Evolutionary conservation across 1,284 basidiomycete species (phyloP), one percentile per base, ranked within the genome.

Genomic region (Boletus semigastroideus): DNA sequence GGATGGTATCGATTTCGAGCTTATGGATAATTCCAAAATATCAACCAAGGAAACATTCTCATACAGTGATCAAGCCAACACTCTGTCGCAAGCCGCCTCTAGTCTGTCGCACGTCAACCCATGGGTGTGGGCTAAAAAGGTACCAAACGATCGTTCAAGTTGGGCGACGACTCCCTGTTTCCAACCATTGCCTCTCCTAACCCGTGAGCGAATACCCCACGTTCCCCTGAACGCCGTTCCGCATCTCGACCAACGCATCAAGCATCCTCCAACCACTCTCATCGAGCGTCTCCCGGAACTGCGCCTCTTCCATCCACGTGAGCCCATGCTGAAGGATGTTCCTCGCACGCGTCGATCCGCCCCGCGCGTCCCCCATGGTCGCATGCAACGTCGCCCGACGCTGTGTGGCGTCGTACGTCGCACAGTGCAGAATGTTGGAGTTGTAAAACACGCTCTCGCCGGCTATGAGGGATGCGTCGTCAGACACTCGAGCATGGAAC

Each of bases 391-490:
- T 92, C 25, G 84, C 83, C 3, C 90, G 78, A 47, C 72, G 76
- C 20, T 69, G 65, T 28, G 66, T 66, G 1, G 79, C 72, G 55
- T 78, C 76, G 67, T 92, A 92, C 16, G 77, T 76, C 9, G 83
- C 87, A 50, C 85, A 86, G 61, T 92, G 88, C 28, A 92, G 72
- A 56, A 92, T 88, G 62, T 92, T 89, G 62, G 82, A 84, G 64
- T 90, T 90, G 68, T 92, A 92, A 68, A 92, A 92, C 13, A 87
- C 86, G 0, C 86, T 87, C 57, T 93, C 86, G 0, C 90, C 90
- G 1, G 76, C 77, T 79, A 55, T 74, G 9, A n/a, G 34, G 5
- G 14, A 2, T 3, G 7, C 20, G 19, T 31, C 13, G 31, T 19
- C 4, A 22, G 14, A 16, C 7, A 11, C 31, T 25, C 6, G 12